A percentile compares a stretch with the other conserved stretches of the same genome.
Evolutionary conservation across 495 filamentous ascomycete species (phyloP).

Genomic region (Aspergillus indologenus): DNA sequence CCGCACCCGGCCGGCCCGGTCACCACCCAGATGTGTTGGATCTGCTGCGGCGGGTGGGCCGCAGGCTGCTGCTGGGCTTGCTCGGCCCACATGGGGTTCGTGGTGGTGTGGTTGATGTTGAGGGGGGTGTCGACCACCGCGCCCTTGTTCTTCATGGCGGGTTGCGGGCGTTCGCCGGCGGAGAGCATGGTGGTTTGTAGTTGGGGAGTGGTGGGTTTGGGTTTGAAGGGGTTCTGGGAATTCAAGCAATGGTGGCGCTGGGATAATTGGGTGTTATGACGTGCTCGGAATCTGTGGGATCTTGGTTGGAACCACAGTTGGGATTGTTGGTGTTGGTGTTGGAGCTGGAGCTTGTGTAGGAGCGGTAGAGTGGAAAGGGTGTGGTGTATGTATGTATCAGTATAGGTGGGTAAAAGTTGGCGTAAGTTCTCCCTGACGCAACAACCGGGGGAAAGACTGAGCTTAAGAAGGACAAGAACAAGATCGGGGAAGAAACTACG

Average conservation of each 20-base stretch:
- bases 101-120: constrained; percentile 21
- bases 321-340: not conserved
- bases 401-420: no score
- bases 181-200: constrained; percentile 43
- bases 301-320: not conserved
- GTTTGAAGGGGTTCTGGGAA: not conserved
- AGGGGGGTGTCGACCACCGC: constrained; percentile 24
- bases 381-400: no score
- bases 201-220: not conserved
- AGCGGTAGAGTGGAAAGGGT: no score
- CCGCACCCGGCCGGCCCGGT: constrained; percentile 95
- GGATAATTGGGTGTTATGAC: not conserved
- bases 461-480: not conserved
- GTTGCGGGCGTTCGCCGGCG: constrained; percentile 39
- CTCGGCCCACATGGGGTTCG: constrained; percentile 18
- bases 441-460: not conserved
- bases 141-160: constrained; percentile 21
- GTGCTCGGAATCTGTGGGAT: not conserved
- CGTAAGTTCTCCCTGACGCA: not conserved
- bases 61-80: not conserved
- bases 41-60: constrained; percentile 13
- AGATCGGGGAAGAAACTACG: not conserved
- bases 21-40: constrained; percentile 94
- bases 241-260: not conserved
- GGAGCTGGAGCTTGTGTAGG: not conserved